A percentile compares a stretch with the other conserved stretches of the same genome.
Conservation (phyloP, 1,284 basidiomycete species). For the Coniferiporia weirii region DNA sequence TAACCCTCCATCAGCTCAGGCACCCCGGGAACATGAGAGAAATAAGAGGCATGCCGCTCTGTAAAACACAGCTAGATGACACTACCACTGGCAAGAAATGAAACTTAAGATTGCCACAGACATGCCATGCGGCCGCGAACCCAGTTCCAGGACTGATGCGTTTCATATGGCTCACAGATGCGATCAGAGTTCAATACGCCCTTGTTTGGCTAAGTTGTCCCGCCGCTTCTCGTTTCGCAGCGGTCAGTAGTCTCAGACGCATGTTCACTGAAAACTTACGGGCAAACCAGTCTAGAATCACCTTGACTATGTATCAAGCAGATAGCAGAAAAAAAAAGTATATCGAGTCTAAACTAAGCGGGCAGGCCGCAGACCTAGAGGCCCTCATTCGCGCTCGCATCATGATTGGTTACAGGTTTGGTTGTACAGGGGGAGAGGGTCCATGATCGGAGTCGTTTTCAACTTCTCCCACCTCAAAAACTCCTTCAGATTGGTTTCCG, state of each 20-base stretch:
- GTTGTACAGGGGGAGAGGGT: neutral
- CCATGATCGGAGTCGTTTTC: neutral
- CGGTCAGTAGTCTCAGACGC: too few relatives aligned
- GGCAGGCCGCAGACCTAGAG: neutral
- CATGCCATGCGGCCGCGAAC: neutral
- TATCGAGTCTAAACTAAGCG: too few relatives aligned
- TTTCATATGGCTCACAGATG: neutral
- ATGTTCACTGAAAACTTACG: too few relatives aligned
- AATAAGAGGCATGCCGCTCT: too few relatives aligned
- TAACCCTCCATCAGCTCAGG: too few relatives aligned
- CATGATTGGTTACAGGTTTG: neutral
- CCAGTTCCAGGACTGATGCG: neutral
- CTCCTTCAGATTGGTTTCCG: conserved; percentile 23
- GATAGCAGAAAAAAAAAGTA: too few relatives aligned
- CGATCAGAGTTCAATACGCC: neutral
- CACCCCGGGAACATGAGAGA: too few relatives aligned
- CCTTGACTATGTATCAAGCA: too few relatives aligned
- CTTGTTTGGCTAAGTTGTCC: too few relatives aligned
- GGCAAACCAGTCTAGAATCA: too few relatives aligned
- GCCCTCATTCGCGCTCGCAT: neutral
- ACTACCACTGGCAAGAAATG: neutral
- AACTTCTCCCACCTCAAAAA: conserved; percentile 20
- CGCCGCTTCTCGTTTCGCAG: too few relatives aligned
- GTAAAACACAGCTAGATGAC: neutral
- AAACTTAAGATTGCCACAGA: neutral